Evolutionary conservation across 192 early-diverging fungal species (phyloP).

Genomic region (Entophlyctis helioformis): DNA sequence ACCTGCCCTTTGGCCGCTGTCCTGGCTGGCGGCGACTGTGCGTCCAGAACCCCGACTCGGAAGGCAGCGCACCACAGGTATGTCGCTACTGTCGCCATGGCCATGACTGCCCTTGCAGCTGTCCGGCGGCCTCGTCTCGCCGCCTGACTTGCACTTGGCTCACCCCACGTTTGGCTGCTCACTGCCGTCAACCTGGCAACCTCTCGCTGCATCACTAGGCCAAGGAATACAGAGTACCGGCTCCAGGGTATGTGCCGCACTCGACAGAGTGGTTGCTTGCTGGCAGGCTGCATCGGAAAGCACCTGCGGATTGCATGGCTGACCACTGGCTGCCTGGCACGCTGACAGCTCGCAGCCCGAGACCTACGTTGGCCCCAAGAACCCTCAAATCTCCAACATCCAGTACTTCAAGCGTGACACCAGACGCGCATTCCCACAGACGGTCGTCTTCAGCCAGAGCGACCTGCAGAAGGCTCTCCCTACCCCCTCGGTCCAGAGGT

Average conservation of each 20-base stretch:
- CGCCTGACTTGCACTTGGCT: too few species aligned
- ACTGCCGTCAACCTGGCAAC: too few species aligned
- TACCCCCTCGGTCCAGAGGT: slow-evolving; percentile 7
- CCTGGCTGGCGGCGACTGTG: not conserved
- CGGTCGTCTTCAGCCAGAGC: slow-evolving; percentile 65
- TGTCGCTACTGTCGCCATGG: not conserved
- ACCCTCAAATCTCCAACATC: slow-evolving; percentile 55
- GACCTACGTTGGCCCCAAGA: slow-evolving; percentile 7
- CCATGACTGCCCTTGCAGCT: too few species aligned
- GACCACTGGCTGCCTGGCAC: not conserved
- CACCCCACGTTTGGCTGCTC: too few species aligned
- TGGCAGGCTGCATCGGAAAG: too few species aligned
- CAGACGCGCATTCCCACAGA: slow-evolving; percentile 82
- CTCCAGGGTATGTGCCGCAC: too few species aligned
- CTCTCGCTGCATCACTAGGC: too few species aligned
- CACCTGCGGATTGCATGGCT: not conserved
- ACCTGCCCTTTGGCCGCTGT: not conserved
- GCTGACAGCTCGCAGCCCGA: slow-evolving; percentile 23
- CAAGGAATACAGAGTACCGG: too few species aligned
- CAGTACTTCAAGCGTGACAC: slow-evolving; percentile 85
- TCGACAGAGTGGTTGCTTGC: too few species aligned
- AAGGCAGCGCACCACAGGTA: too few species aligned
- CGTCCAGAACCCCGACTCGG: too few species aligned
- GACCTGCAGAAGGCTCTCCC: slow-evolving; percentile 38
- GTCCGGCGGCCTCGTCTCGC: too few species aligned